A percentile compares a stretch with the other conserved stretches of the same genome.
Conservation (phyloP, 2,329 filamentous ascomycete species). For the Phialocephala subalpina region DNA sequence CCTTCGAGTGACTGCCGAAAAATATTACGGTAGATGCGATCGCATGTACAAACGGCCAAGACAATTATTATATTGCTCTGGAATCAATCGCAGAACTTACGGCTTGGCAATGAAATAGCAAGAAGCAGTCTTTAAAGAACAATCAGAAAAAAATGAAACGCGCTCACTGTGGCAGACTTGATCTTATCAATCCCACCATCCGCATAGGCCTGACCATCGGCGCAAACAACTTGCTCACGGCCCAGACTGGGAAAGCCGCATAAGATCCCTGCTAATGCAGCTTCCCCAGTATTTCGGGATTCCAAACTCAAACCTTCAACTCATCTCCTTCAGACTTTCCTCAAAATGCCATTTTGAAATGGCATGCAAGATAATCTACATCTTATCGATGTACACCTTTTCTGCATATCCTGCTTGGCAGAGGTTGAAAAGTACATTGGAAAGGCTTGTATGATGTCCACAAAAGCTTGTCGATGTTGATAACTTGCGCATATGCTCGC, state of each 20-base stretch:
- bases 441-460: background rate
- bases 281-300: background rate
- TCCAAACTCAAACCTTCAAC: background rate
- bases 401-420: background rate
- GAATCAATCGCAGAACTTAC: background rate
- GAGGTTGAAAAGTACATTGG: background rate
- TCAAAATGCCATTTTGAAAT: background rate
- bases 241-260: background rate
- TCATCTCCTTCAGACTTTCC: background rate
- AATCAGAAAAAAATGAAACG: slow-evolving; percentile 12
- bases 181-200: background rate
- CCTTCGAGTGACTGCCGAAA: background rate
- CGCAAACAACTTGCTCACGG: slow-evolving; percentile 17
- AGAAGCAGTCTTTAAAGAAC: background rate
- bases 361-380: background rate
- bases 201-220: background rate
- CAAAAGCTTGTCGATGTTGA: background rate
- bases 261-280: slow-evolving; percentile 6
- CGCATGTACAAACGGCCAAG: background rate
- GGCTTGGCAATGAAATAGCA: background rate
- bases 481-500: background rate
- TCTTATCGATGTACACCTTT: background rate
- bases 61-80: background rate
- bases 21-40: background rate
- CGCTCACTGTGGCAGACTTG: slow-evolving; percentile 7